Conservation (phyloP, 169 alveolate genomes). For the Plasmodium coatneyi region DNA sequence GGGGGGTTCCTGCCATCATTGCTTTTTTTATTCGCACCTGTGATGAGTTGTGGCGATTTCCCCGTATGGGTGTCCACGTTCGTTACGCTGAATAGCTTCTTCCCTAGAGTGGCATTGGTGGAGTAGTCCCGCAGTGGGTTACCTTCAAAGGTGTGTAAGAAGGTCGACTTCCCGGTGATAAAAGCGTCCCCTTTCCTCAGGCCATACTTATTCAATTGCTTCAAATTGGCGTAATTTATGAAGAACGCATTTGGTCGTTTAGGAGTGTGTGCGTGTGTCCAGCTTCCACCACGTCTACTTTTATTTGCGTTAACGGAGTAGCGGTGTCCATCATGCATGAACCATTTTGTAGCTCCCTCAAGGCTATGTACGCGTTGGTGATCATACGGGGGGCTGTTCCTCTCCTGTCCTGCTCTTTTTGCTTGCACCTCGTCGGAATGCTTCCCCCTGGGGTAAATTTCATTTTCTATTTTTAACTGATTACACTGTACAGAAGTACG, state of each 20-base stretch:
- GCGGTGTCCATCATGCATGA: not conserved
- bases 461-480: not conserved
- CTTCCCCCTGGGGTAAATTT: not conserved
- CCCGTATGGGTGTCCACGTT: not conserved
- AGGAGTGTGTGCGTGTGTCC: not conserved
- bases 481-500: not conserved
- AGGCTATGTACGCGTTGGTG: not conserved
- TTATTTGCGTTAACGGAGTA: not conserved
- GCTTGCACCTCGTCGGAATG: not conserved
- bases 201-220: not conserved
- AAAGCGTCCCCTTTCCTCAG: not conserved
- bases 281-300: not conserved
- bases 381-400: not conserved
- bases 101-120: not conserved
- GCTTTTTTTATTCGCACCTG: not conserved
- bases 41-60: not conserved
- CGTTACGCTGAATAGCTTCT: not conserved
- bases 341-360: not conserved
- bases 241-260: slow-evolving; percentile 6
- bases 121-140: not conserved
- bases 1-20: not conserved
- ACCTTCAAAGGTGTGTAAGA: not conserved
- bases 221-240: slow-evolving; percentile 13
- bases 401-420: not conserved
- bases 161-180: not conserved